Evolutionary conservation across 345 rosid genomes (phyloP), one percentile per base, ranked within the genome.

Genomic region (Arabis hirsuta): DNA sequence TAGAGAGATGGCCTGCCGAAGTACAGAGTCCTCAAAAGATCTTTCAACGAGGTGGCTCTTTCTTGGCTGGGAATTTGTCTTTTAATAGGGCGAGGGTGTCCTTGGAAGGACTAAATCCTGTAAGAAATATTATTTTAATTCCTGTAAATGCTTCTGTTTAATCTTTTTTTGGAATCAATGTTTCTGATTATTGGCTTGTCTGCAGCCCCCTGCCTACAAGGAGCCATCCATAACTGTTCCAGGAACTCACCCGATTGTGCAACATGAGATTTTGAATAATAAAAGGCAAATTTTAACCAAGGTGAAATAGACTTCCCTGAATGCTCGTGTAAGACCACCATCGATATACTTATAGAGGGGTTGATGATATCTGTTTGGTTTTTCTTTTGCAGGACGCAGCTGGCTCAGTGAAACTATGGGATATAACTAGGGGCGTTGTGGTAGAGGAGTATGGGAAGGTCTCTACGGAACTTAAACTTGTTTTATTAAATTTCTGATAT

Each of bases 51-150:
- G 98, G 97, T 36, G 96, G 96, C 73, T 88, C 99, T 39, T 96
- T 96, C 78, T 83, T 96, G 82, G 98, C 98, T 67, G 99, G 99
- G 75, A 96, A 92, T 72, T 84, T 92, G 73, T 92, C 98, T 29
- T 96, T 92, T 82, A 84, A 96, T 36, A 92, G 99, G 84, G 95
- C 98, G 62, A 87, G 98, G 79, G 90, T 88, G 67, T 96, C 99
- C 36, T 81, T 96, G 66, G 99, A 96, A 85, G 99, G 98, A 77
- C 84, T 88, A 65, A 86, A 85, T 22, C 96, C 88, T 2, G 99
- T 96, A 85, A 86, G 97, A 81, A 68, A 57, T 70, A 46, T 48
- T 48, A 58, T 31, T 22, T 24, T 36, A 7, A 50, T 14, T 55
- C 44, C 36, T 57, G 13, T 50, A 57, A 43, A 57, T 50, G 20